phyloP scores from a whole-genome alignment of 2,329 filamentous ascomycete species.

The Aspergillus sp. region DNA sequence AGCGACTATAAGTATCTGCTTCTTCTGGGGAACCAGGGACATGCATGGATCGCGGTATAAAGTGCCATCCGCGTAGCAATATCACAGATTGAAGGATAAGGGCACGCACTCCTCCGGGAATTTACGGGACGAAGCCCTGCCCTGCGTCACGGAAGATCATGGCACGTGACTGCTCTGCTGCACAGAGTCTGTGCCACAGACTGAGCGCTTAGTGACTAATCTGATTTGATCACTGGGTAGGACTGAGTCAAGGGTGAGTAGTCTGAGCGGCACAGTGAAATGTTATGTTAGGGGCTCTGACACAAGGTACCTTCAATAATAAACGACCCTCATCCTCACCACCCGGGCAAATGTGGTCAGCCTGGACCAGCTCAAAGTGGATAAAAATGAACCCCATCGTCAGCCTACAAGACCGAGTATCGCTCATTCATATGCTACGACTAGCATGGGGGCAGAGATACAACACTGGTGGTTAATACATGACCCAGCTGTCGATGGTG shows the following conservation, averaged over 20 bases:
- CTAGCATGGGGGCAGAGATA: not conserved
- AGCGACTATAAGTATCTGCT: not conserved
- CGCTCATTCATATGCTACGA: not conserved
- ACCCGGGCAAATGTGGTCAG: not conserved
- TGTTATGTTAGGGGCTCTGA: not conserved
- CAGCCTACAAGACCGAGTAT: not conserved
- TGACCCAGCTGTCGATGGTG: not conserved
- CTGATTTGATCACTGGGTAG: not conserved
- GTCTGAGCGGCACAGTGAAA: not conserved
- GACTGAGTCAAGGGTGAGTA: not conserved
- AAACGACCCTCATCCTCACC: not conserved
- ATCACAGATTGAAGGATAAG: not conserved
- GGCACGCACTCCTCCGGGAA: too few relatives aligned
- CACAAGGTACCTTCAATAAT: not conserved
- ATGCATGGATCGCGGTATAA: not conserved
- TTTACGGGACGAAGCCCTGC: too few relatives aligned
- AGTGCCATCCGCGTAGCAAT: not conserved
- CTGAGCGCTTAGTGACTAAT: not conserved
- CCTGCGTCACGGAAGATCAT: not conserved
- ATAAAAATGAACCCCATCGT: not conserved
- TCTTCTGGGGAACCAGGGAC: not conserved
- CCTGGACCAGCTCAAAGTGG: not conserved
- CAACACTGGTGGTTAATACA: not conserved
- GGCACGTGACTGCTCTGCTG: not conserved
- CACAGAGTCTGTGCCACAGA: too few relatives aligned